A percentile compares a stretch with the other conserved stretches of the same genome.
Conservation (phyloP, 2,329 filamentous ascomycete genomes). For the Colletotrichum falcatum region DNA sequence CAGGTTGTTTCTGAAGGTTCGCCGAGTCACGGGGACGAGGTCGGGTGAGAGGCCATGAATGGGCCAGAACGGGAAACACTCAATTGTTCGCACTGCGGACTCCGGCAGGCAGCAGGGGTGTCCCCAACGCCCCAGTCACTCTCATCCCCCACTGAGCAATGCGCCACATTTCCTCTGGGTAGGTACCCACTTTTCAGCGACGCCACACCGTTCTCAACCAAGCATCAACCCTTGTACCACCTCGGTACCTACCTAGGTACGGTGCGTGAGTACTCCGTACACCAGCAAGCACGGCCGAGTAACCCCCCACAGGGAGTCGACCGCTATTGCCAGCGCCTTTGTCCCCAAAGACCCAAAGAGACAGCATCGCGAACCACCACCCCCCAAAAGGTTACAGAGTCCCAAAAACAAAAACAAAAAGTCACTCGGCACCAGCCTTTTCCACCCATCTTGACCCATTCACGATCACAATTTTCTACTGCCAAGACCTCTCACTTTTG, state of each 20-base stretch:
- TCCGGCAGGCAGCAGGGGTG: conserved; percentile 38
- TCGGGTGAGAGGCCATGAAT: conserved; percentile 36
- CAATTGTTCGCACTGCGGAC: conserved; percentile 27
- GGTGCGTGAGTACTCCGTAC: not conserved
- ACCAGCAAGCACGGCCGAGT: not conserved
- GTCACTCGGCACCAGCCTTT: not conserved
- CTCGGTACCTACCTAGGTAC: not conserved
- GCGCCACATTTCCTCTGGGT: conserved; percentile 35
- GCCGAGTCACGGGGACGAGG: conserved; percentile 37
- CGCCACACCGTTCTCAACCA: conserved; percentile 20
- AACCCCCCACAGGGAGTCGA: not conserved
- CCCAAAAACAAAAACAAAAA: not conserved
- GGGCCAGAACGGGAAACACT: conserved; percentile 34
- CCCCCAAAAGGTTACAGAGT: not conserved
- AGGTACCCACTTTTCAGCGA: conserved; percentile 3
- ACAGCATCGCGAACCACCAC: not conserved
- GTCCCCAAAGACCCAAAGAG: not conserved
- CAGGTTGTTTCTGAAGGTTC: conserved; percentile 20
- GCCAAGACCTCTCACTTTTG: not conserved
- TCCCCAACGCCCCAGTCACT: conserved; percentile 11
- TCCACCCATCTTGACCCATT: not conserved
- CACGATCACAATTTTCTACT: not conserved
- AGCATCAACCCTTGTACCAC: not conserved
- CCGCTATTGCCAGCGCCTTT: not conserved
- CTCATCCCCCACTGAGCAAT: not conserved